phyloP scores from a whole-genome alignment of 75 land plant species.

The Ceratopteris richardii region DNA sequence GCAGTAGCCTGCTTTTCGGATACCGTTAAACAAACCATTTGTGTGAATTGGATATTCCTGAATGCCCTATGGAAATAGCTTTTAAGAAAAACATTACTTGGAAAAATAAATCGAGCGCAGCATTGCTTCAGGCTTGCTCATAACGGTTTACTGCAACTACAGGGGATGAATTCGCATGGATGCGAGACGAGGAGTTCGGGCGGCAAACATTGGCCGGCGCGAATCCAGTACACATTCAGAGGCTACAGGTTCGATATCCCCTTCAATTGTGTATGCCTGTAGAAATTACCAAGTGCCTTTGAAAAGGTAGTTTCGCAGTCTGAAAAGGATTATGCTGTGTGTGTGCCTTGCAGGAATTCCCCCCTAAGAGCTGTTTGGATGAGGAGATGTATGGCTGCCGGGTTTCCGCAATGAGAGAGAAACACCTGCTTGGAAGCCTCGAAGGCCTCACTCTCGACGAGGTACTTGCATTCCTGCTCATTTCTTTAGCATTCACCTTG shows the following conservation, averaged over 20 bases:
- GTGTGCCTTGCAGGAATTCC: slow-evolving; percentile 41
- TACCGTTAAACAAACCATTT: too few species aligned
- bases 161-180: slow-evolving; percentile 81
- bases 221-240: slow-evolving; percentile 63
- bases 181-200: slow-evolving; percentile 78
- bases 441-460: slow-evolving; percentile 63
- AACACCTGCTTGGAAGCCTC: slow-evolving; percentile 45
- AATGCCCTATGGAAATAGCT: too few species aligned
- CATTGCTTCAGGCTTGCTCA: too few species aligned
- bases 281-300: neutral
- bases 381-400: slow-evolving; percentile 51
- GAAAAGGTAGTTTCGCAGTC: neutral
- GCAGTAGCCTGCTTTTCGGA: too few species aligned
- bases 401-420: slow-evolving; percentile 66
- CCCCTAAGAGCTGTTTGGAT: slow-evolving; percentile 63
- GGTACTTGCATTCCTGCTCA: too few species aligned
- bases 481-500: too few species aligned
- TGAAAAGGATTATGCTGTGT: neutral
- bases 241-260: slow-evolving; percentile 21
- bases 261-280: too few species aligned
- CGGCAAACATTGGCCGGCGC: slow-evolving; percentile 72
- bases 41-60: too few species aligned
- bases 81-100: too few species aligned
- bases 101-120: too few species aligned
- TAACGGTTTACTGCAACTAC: too few species aligned